These are phyloP conservation scores for Penicillium sp. DNA, from an alignment of 2,329 filamentous ascomycete genomes.

Conservation along the genomic window DNA sequence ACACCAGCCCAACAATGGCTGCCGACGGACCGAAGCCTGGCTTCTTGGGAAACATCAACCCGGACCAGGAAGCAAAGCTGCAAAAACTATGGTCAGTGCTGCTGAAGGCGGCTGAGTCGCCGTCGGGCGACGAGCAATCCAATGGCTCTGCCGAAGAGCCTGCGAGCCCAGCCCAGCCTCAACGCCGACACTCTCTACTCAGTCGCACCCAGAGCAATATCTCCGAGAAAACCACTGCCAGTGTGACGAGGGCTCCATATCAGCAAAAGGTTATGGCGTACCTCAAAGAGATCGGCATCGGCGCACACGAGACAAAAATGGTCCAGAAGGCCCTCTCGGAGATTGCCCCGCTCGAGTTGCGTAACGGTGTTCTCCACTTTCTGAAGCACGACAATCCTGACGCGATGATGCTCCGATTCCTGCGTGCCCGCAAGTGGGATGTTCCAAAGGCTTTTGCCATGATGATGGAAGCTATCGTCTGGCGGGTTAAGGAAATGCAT, in stretches of 20 bases:
- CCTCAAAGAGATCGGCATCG: constrained; percentile 31
- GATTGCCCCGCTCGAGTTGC: constrained; percentile 75
- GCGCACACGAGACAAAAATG: constrained; percentile 67
- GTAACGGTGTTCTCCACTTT: constrained; percentile 58
- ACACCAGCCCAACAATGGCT: constrained; percentile 19
- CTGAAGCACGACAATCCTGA: constrained; percentile 94
- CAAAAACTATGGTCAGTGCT: constrained; percentile 82
- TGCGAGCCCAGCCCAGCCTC: constrained; percentile 37
- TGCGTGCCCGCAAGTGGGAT: constrained; percentile 90
- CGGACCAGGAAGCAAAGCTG: constrained; percentile 84
- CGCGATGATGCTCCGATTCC: constrained; percentile 76
- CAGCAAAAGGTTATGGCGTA: constrained; percentile 30
- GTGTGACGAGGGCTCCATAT: constrained; percentile 37
- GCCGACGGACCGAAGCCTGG: constrained; percentile 53
- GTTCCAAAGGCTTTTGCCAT: constrained; percentile 88
- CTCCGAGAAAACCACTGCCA: constrained; percentile 79
- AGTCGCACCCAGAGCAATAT: constrained; percentile 43
- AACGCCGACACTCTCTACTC: constrained; percentile 47
- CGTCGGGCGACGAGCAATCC: constrained; percentile 47
- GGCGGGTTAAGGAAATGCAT: constrained; percentile 79
- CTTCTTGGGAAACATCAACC: constrained; percentile 80
- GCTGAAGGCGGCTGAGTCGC: constrained; percentile 73
- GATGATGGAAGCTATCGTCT: constrained; percentile 89
- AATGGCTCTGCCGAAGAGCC: constrained; percentile 57
- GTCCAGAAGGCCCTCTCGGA: constrained; percentile 79